Percentiles rank a stretch among this genome's conserved stretches.
Conservation (phyloP, 1,139 yeast genomes). For the Meyerozyma carpophila region DNA sequence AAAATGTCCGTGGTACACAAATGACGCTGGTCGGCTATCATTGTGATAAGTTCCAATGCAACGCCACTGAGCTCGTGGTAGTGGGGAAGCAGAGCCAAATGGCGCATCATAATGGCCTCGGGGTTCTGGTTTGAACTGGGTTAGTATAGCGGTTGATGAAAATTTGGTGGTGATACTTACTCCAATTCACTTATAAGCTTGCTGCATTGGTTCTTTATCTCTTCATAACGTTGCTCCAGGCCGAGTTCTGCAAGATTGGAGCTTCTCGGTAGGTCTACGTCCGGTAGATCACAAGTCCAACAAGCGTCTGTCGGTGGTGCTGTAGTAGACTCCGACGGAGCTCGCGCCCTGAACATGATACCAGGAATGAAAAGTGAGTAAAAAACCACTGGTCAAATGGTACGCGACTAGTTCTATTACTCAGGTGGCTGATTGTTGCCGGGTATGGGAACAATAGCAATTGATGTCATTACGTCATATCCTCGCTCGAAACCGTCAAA, state of each 20-base stretch:
- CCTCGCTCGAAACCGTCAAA: not conserved
- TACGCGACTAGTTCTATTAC: not conserved
- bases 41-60: slow-evolving; percentile 42
- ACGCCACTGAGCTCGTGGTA: slow-evolving; percentile 49
- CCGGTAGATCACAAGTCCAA: too few species aligned
- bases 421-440: not conserved
- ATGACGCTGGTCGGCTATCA: slow-evolving; percentile 47
- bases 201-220: slow-evolving; percentile 1
- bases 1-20: slow-evolving; percentile 38
- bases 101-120: slow-evolving; percentile 33
- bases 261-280: not conserved
- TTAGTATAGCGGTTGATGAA: not conserved
- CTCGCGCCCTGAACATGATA: slow-evolving; percentile 1
- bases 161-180: not conserved
- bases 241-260: not conserved
- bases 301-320: not conserved
- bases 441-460: not conserved
- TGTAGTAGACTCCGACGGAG: not conserved
- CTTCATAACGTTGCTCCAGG: slow-evolving; percentile 1
- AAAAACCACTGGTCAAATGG: not conserved
- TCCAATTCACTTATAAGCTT: slow-evolving; percentile 1
- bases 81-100: slow-evolving; percentile 36
- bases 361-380: not conserved
- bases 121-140: slow-evolving; percentile 9
- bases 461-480: not conserved